Evolutionary conservation across 2,329 filamentous ascomycete genomes (phyloP), one percentile per base, ranked within the genome.

Genomic region (Colletotrichum aenigma): DNA sequence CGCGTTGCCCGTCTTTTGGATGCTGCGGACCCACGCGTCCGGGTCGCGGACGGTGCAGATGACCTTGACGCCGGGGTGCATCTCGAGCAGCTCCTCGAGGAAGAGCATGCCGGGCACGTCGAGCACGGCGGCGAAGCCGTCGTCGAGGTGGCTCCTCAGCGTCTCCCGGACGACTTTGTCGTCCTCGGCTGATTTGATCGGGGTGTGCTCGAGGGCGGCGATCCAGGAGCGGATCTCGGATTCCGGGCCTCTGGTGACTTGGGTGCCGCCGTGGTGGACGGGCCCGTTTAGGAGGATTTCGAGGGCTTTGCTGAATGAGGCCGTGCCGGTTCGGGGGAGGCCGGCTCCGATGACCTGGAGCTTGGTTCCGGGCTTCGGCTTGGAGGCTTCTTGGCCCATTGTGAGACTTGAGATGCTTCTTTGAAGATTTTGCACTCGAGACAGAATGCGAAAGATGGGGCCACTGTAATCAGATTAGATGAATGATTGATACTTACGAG

Each of bases 281-380:
- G 79, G 79, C 2, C 75, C 79, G 48, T 78, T 58, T n/a, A 81
- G 77, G 26, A 81, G 76, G 38, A 78, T 81, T n/a, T 78, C 71
- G 30, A 81, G 76, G 1, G 80, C 80, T 10, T 55, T 66, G 62
- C 75, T 76, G 73, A 82, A 76, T 2, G 80, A 81, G 28, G 77
- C 74, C 21, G 79, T 81, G 55, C 79, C 81, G 15, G 80, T 81
- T 12, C 78, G 77, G 6, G 79, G 73, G 21, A 81, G 71, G 34
- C 80, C 81, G 52, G 80, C 79, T 32, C 80, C 79, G 69, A 82
- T 79, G 70, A 81, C 78, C 38, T 74, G 77, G 26, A 81, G 66
- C 34, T 71, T 70, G 60, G 72, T 74, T 8, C 77, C 80, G 18
- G 77, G 72, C 36, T 74, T 52, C 7, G 80, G 80, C 12, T 43